Evolutionary conservation across 768 basidiomycete genomes (phyloP), one percentile per base, ranked within the genome.

Genomic region (Phylloporus arenicola): DNA sequence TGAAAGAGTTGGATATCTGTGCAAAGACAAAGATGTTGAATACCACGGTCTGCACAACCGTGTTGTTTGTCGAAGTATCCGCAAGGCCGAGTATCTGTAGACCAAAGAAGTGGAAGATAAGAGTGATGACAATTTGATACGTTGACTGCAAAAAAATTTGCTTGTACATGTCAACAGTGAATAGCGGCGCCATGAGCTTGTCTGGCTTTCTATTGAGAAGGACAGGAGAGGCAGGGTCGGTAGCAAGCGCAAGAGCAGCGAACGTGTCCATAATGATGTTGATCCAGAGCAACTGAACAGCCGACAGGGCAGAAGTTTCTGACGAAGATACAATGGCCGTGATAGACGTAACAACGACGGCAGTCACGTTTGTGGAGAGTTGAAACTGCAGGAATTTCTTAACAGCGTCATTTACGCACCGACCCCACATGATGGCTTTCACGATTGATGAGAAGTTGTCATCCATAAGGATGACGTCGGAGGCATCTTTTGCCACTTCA

Each of bases 251-350:
- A 45, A 98, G 83, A 22, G 96, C 96, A 49, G 96, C 96, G 64
- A 99, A 97, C 2, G 92, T 95, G 65, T 96, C 94, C 93, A 95
- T 95, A 68, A 95, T 95, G 54, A 98, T 86, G 75, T 97, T 97
- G 70, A 97, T 92, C 94, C 96, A 99, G 19, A 99, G 81, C 6
- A 99, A 72, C 65, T 99, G 96, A 1, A 99, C 96, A 29, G 96
- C 95, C 20, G 89, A 86, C 25, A 99, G 74, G n/a, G 92, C 93
- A 1, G 93, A 92, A 10, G 73, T 60, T 64, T 96, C 94, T 47
- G 79, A 63, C 6, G 63, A 54, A 16, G 92, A 93, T 1, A 88
- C 81, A 47, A 97, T 83, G 33, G 93, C 90, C 31, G 94, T 83
- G 52, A 95, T 80, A 59, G 92, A 94, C 11, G 95, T 97, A 63